phyloP scores from a whole-genome alignment of 2,329 filamentous ascomycete species.

The Aspergillaceae sp. region DNA sequence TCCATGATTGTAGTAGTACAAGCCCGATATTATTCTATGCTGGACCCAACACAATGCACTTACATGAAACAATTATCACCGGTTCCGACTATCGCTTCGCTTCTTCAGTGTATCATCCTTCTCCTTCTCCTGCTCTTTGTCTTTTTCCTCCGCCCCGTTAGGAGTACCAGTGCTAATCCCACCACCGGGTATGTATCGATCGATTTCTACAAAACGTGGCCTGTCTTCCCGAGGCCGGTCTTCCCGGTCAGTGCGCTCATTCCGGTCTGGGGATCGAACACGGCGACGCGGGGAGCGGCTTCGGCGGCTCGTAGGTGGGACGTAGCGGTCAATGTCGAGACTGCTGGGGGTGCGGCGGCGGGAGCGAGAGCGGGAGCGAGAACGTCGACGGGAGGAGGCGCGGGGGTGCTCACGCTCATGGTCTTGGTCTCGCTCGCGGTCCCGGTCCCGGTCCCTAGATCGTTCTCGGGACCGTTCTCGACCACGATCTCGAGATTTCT shows the following conservation, averaged over 20 bases:
- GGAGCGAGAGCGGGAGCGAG: constrained; percentile 23
- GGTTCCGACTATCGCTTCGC: constrained; percentile 18
- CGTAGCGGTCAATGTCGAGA: constrained; percentile 38
- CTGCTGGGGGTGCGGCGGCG: constrained; percentile 22
- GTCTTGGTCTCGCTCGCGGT: constrained; percentile 10
- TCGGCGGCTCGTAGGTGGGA: constrained; percentile 32
- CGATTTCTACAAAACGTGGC: constrained; percentile 20
- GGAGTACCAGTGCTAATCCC: constrained; percentile 12
- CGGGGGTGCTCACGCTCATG: constrained; percentile 6
- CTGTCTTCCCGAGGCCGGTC: constrained; percentile 3
- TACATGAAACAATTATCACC: neutral
- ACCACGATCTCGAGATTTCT: constrained; percentile 3
- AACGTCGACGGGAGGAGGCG: constrained; percentile 18
- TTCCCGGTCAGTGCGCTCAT: constrained; percentile 1
- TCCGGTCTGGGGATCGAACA: constrained; percentile 27
- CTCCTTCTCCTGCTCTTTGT: constrained; percentile 14
- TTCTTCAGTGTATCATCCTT: constrained; percentile 13
- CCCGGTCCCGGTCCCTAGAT: constrained; percentile 7
- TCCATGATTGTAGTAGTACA: neutral
- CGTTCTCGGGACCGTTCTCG: constrained; percentile 8
- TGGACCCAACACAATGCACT: neutral
- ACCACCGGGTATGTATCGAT: constrained; percentile 37
- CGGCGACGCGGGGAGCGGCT: constrained; percentile 35
- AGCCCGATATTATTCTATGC: neutral
- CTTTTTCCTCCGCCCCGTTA: constrained; percentile 12